These are phyloP conservation scores for Chlorophyllum brunneum DNA, from an alignment of 768 basidiomycete genomes.

Conservation along the genomic window DNA sequence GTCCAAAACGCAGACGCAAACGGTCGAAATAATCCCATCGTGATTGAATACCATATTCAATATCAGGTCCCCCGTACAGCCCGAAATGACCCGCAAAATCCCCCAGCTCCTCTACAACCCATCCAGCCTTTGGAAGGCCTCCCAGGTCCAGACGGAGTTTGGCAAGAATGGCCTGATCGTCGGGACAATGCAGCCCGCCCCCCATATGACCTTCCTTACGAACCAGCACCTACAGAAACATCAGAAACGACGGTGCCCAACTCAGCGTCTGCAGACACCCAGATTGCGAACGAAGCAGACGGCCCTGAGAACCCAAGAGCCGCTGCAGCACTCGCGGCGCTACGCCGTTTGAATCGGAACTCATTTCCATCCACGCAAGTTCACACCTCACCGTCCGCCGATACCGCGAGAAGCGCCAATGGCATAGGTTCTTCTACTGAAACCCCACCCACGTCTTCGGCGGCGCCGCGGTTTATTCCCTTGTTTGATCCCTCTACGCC, in stretches of 20 bases:
- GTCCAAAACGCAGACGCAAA: slow-evolving; percentile 17
- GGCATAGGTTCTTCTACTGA: no score
- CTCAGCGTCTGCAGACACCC: neutral
- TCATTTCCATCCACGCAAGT: neutral
- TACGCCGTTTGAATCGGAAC: slow-evolving; percentile 41
- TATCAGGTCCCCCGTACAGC: slow-evolving; percentile 35
- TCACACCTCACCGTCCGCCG: neutral
- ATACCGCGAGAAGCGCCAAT: neutral
- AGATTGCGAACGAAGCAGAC: neutral
- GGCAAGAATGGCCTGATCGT: slow-evolving; percentile 58
- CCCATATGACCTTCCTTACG: slow-evolving; percentile 1
- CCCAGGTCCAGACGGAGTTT: slow-evolving; percentile 57
- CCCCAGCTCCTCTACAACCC: slow-evolving; percentile 32
- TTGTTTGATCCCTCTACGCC: slow-evolving; percentile 23
- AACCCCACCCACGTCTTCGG: neutral
- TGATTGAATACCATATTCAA: slow-evolving; percentile 63
- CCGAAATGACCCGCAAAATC: slow-evolving; percentile 27
- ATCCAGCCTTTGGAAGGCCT: slow-evolving; percentile 61
- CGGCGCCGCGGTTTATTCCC: slow-evolving; percentile 28
- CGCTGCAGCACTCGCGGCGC: slow-evolving; percentile 66
- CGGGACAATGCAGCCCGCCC: slow-evolving; percentile 16
- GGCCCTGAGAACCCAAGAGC: slow-evolving; percentile 23
- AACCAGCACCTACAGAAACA: slow-evolving; percentile 1
- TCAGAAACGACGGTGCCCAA: neutral
- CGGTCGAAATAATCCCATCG: slow-evolving; percentile 40